phyloP scores from a whole-genome alignment of 306 rosid species.

The Alnus rubra region DNA sequence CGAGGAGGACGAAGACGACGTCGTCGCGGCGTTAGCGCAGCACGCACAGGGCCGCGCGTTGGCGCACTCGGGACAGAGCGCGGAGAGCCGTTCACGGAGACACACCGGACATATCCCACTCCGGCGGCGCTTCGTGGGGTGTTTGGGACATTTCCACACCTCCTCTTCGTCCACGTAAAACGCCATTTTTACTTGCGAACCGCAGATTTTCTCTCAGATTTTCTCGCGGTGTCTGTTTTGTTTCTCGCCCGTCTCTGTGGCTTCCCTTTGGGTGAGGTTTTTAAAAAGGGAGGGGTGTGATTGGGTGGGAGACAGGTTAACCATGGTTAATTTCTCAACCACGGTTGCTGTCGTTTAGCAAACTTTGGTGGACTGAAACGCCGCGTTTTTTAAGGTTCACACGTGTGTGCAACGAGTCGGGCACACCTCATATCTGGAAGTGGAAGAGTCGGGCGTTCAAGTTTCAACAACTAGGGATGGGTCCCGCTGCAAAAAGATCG shows the following conservation, averaged over 20 bases:
- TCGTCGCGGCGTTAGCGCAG: conserved; percentile 42
- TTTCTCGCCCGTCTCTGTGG: conserved; percentile 12
- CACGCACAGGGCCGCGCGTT: conserved; percentile 85
- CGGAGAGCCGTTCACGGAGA: conserved; percentile 80
- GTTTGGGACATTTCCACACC: conserved; percentile 80
- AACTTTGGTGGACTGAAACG: conserved; percentile 34
- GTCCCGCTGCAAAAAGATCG: background rate
- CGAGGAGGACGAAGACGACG: conserved; percentile 57
- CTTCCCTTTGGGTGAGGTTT: conserved; percentile 42
- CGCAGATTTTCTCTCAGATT: background rate
- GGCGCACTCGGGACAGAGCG: conserved; percentile 92
- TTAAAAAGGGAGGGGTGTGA: conserved; percentile 44
- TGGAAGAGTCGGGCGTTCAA: conserved; percentile 26
- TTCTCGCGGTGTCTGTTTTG: background rate
- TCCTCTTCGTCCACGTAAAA: conserved; percentile 76
- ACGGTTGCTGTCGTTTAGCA: conserved; percentile 27
- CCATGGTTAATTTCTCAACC: conserved; percentile 51
- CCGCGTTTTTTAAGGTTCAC: conserved; percentile 34
- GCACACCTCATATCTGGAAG: conserved; percentile 29
- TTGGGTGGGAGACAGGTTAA: conserved; percentile 47
- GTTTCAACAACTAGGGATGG: background rate
- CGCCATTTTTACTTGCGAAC: conserved; percentile 44
- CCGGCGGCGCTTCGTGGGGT: conserved; percentile 82
- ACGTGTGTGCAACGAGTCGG: background rate
- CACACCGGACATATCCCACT: conserved; percentile 78